Base-by-base conservation (phyloP, 2,329 filamentous ascomycete species). In the Juglanconis oblonga region DNA sequence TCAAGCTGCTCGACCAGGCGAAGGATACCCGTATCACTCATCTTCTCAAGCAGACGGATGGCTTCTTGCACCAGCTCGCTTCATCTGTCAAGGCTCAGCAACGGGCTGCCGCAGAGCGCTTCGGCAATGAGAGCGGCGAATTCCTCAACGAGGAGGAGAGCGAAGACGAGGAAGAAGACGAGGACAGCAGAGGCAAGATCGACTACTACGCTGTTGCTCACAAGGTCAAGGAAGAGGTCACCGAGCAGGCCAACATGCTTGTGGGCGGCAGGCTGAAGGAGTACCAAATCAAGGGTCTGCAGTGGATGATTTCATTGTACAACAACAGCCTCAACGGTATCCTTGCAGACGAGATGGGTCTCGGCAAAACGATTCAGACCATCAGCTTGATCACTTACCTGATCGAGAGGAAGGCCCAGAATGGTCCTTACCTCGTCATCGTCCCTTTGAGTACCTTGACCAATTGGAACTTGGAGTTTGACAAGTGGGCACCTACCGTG, bases 271-370 rank as follows among this genome's bases (percentile, higher is more conserved):
- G 81, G 10, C 81, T 99, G 66, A 99, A 99, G 76, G 95, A 99
- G 74, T 99, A 99, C 76, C 95, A 99, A 77, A 67, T 99, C 76
- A 98, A 97, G 86, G 95, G 95, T 83, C 80, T 99, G 52, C 94
- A 99, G 75, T 99, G 95, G 95, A 99, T 99, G 95, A 88, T 99
- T 63, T 99, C 95, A 13, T 83, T 99, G 13, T 99, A 98, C 84
- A 99, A 99, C 87, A 99, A 99, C 81, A 99, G 97, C 76, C 85
- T 99, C 66, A 99, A 99, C 74, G 95, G 95, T 84, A 98, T 99
- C 66, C 81, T 99, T 69, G 95, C 95, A 61, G 95, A 99, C 70
- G 95, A 99, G 77, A 99, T 99, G 95, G 95, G 95, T 88, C 91
- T 99, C 66, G 95, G 95, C 75, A 99, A 99, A 80, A 99, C 95